Evolutionary conservation across 1,284 basidiomycete species (phyloP), one percentile per base, ranked within the genome.

Genomic region (Ustilago tritici): DNA sequence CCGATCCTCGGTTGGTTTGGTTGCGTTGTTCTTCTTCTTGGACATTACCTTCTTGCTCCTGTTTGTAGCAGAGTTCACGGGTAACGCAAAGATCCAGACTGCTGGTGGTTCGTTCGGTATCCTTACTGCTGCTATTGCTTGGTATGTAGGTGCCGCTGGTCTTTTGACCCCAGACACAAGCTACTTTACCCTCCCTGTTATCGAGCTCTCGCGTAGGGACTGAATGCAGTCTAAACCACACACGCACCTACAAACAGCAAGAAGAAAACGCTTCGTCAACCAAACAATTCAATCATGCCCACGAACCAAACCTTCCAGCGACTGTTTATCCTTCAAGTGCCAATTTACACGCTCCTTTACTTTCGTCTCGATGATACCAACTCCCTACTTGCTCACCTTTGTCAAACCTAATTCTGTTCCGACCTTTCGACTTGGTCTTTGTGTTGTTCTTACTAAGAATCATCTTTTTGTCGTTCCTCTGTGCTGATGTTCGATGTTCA

Each of bases 21-120:
- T 91, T 50, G 81, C 88, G 3, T 89, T 96, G 34, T 93, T 98
- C 87, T 89, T 90, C 85, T 91, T 90, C 88, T 90, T 97, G 6
- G 89, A 90, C 35, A 74, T 89, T 41, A 89, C 88, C 11, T 90
- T 89, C 85, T 82, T 88, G 59, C 70, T 88, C 1, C 77, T 80
- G 56, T 88, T 75, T 69, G 76, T 86, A 35, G 65, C 72, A 28
- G 77, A 82, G 53, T 62, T 84, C 28, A 74, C 80, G 50, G 81
- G 76, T 6, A 76, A 77, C 32, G 46, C 68, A 4, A 61, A 70
- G 36, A 70, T 84, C 55, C 66, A 60, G 61, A 79, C 56, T n/a
- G 82, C 74, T 17, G 75, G 76, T 58, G 65, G 80, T 57, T 61
- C 75, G n/a, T 79, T 76, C 53, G 75, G 82, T 59, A 77, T 84